Evolutionary conservation across 2,329 filamentous ascomycete genomes (phyloP).

Genomic region (Colletotrichum filicis): DNA sequence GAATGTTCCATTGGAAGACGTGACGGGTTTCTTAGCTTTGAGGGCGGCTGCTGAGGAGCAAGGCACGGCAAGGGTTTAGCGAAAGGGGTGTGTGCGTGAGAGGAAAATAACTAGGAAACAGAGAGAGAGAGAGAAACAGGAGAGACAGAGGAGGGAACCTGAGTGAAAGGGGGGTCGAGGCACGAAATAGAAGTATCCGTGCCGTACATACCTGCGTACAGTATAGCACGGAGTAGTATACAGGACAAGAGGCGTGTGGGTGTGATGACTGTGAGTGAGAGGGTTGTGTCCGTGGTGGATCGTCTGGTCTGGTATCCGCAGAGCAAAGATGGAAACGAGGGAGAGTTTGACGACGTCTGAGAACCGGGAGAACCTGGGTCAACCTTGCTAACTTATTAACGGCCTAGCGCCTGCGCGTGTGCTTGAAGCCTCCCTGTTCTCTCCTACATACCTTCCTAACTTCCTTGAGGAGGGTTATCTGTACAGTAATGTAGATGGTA

Average conservation of each 20-base stretch:
- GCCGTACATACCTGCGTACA: no score
- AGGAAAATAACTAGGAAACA: not conserved
- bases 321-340: slow-evolving; percentile 20
- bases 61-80: not conserved
- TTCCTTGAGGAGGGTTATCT: no score
- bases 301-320: slow-evolving; percentile 29
- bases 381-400: not conserved
- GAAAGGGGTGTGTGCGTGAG: slow-evolving; percentile 3
- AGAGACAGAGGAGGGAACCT: not conserved
- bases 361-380: slow-evolving; percentile 9
- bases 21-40: not conserved
- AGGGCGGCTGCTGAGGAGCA: slow-evolving; percentile 1
- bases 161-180: not conserved
- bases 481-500: no score
- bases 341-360: slow-evolving; percentile 31
- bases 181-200: not conserved
- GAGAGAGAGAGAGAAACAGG: slow-evolving; percentile 6
- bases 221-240: not conserved
- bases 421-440: not conserved
- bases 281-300: slow-evolving; percentile 33
- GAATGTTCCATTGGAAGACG: not conserved
- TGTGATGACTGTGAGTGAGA: slow-evolving; percentile 11
- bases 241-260: not conserved
- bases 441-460: not conserved
- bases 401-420: not conserved